Evolutionary conservation across 2,329 filamentous ascomycete species (phyloP).

Genomic region (Nemania sp.): DNA sequence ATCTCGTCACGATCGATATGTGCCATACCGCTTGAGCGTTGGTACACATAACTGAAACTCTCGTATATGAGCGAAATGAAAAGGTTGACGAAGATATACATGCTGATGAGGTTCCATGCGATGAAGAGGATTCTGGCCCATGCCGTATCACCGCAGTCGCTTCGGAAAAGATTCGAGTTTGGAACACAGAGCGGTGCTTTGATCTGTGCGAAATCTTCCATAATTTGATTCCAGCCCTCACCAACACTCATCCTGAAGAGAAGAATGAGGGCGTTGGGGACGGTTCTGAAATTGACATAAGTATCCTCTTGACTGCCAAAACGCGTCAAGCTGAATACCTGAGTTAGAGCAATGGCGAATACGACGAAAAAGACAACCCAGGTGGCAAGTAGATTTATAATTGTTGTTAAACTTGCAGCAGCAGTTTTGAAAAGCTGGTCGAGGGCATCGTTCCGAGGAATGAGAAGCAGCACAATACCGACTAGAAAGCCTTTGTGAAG

Average conservation of each 20-base stretch:
- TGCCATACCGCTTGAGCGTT: constrained; percentile 89
- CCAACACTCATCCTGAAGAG: constrained; percentile 92
- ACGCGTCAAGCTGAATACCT: constrained; percentile 91
- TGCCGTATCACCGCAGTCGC: constrained; percentile 87
- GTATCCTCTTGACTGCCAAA: constrained; percentile 74
- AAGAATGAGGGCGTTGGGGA: constrained; percentile 90
- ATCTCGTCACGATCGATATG: constrained; percentile 92
- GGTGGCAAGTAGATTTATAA: constrained; percentile 89
- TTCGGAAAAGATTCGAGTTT: constrained; percentile 73
- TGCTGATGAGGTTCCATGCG: constrained; percentile 98
- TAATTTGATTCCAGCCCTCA: constrained; percentile 94
- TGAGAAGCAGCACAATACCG: constrained; percentile 84
- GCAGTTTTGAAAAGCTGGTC: constrained; percentile 99
- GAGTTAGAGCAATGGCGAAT: constrained; percentile 93
- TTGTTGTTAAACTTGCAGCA: constrained; percentile 87
- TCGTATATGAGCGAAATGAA: constrained; percentile 99
- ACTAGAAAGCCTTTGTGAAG: constrained; percentile 95
- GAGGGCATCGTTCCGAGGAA: constrained; percentile 93
- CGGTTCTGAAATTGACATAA: constrained; percentile 90
- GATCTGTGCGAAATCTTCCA: constrained; percentile 91
- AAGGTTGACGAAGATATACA: constrained; percentile 99
- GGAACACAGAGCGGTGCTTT: constrained; percentile 80
- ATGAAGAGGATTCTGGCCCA: constrained; percentile 94
- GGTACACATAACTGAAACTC: constrained; percentile 99
- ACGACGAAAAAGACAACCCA: constrained; percentile 98